Evolutionary conservation across 371 early-diverging fungal genomes (phyloP), one percentile per base, ranked within the genome.

Genomic region (Circinella minor): DNA sequence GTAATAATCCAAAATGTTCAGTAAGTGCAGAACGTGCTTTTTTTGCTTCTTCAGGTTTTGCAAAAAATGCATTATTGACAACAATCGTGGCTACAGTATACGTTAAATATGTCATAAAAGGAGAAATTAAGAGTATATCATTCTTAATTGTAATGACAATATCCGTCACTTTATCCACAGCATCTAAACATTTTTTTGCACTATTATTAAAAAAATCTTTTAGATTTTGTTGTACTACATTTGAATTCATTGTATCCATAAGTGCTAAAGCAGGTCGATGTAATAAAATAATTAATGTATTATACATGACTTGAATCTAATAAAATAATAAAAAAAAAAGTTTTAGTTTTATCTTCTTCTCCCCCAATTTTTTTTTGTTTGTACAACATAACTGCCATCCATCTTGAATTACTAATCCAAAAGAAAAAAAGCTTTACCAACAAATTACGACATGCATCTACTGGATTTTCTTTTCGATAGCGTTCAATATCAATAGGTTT

Each of bases 51-150:
- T 75, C 77, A 8, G 73, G 63, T 38, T 78, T 78, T 3, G 76
- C 71, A 1, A 83, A 83, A 47, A 87, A 89, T 4, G 86, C 82
- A 17, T 78, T 78, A 36, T 83, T 87, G 15, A 89, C 86, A 43
- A 82, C 82, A 18, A 89, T 83, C 17, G 89, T 89, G 3, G 87
- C 87, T 0, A 84, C 83, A 0, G 86, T 87, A 51, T 85, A 89
- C 13, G 85, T 80, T 4, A 86, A 76, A 54, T 89, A 89, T 3
- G 86, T 77, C 54, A 86, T 69, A 57, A 80, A 88, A 3, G 87
- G 81, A 3, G 86, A 80, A 65, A 82, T 81, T 17, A 70, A 17
- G 7, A 48, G 17, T 20, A 13, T 49, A 57, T 80, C 71, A 48
- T 68, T 65, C 47, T 76, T 77, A 37, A 86, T 78, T 39, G 74